Evolutionary conservation across 1,284 basidiomycete species (phyloP).

Genomic region (Heterobasidion parviporum): DNA sequence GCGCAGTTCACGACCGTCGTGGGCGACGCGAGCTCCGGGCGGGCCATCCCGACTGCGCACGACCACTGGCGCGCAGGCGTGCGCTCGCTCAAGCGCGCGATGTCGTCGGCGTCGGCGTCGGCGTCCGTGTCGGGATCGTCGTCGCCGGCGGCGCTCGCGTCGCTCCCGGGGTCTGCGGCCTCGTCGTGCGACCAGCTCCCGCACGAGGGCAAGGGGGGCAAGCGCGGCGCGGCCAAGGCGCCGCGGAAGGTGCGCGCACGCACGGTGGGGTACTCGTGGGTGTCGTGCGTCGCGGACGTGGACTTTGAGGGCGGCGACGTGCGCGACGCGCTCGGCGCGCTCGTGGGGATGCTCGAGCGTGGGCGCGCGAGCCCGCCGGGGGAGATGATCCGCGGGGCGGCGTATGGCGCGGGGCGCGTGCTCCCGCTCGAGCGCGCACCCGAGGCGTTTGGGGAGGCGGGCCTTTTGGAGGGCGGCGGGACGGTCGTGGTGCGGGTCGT

Average conservation of each 20-base stretch:
- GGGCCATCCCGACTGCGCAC: conserved; percentile 56
- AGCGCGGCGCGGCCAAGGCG: conserved; percentile 12
- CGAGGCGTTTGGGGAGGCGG: conserved; percentile 31
- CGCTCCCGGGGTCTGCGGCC: background rate
- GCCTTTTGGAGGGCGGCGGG: conserved; percentile 23
- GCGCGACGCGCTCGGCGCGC: conserved; percentile 50
- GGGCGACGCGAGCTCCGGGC: conserved; percentile 49
- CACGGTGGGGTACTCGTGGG: conserved; percentile 66
- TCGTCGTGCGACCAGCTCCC: background rate
- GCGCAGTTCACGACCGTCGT: conserved; percentile 70
- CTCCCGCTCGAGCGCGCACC: conserved; percentile 56
- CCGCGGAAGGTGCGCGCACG: conserved; percentile 8
- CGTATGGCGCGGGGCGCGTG: conserved; percentile 20
- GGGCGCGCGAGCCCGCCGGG: conserved; percentile 32
- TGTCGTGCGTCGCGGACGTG: conserved; percentile 63
- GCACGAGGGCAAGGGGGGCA: conserved; percentile 4
- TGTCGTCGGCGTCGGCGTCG: conserved; percentile 6
- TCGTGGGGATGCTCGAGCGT: conserved; percentile 38
- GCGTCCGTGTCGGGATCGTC: background rate
- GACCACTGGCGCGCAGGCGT: conserved; percentile 67
- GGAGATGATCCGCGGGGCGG: conserved; percentile 28
- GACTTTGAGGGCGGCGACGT: conserved; percentile 76
- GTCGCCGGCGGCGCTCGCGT: background rate
- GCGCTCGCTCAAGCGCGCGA: conserved; percentile 44
- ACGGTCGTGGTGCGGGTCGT: conserved; percentile 22